These are phyloP conservation scores for Pterocarpus macrocarpus DNA, from an alignment of 306 rosid species.

Conservation along the genomic window DNA sequence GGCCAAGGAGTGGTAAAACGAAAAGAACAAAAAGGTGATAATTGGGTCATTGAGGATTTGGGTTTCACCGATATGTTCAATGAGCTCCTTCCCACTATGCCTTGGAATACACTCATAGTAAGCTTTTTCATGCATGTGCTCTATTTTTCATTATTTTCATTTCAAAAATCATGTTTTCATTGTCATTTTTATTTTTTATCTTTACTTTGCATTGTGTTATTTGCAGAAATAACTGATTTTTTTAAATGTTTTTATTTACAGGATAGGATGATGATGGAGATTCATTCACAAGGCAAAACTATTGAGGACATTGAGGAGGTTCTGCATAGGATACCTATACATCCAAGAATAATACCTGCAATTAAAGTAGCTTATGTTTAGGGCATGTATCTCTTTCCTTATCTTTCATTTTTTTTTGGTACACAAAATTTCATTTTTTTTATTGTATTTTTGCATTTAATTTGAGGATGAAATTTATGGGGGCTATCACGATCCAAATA, in stretches of 20 bases:
- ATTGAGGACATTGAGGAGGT: constrained; percentile 60
- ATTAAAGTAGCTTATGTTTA: constrained; percentile 65
- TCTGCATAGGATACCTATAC: constrained; percentile 65
- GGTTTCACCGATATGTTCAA: constrained; percentile 76
- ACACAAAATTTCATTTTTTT: too few species aligned
- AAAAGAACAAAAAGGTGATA: too few species aligned
- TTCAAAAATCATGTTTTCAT: neutral
- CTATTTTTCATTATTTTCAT: neutral
- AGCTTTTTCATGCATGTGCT: neutral
- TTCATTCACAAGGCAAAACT: constrained; percentile 66
- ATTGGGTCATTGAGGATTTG: constrained; percentile 78
- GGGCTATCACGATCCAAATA: constrained; percentile 65
- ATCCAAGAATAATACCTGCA: constrained; percentile 66
- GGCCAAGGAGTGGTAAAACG: too few species aligned
- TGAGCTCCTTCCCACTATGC: constrained; percentile 77
- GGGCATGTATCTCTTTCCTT: constrained; percentile 49
- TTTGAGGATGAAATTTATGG: neutral
- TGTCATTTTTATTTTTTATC: neutral
- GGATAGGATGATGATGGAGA: constrained; percentile 85
- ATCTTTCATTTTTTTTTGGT: neutral
- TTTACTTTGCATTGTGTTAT: neutral
- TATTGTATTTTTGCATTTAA: neutral
- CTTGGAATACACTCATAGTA: constrained; percentile 93
- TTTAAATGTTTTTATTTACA: constrained; percentile 20
- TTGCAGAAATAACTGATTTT: neutral